phyloP scores from a whole-genome alignment of 1,284 basidiomycete genomes.

The Cystobasidium pallidum region DNA sequence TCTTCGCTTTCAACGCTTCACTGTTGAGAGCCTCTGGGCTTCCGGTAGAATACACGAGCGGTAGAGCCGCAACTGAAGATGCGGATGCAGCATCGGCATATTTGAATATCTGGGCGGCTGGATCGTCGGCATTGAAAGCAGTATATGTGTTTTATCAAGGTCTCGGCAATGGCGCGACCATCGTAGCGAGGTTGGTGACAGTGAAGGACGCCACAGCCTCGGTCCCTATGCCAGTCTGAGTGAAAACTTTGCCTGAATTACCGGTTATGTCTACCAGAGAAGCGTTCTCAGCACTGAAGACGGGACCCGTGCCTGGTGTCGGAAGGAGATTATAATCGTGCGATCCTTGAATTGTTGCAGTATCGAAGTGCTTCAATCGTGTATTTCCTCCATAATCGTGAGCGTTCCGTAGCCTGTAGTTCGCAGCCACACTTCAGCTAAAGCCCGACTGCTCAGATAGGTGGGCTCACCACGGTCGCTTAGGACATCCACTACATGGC shows the following conservation, averaged over 20 bases:
- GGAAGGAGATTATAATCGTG: too few relatives aligned
- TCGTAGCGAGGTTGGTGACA: constrained; percentile 12
- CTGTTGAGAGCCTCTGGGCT: not conserved
- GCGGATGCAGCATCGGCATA: too few relatives aligned
- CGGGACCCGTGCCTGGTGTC: not conserved
- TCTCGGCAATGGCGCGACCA: not conserved
- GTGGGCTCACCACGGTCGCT: constrained; percentile 4
- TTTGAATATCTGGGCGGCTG: too few relatives aligned
- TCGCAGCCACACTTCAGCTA: too few relatives aligned
- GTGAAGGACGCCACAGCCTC: constrained; percentile 19
- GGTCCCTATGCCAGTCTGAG: constrained; percentile 14
- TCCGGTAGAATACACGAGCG: too few relatives aligned
- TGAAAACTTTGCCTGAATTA: not conserved
- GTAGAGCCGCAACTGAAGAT: too few relatives aligned
- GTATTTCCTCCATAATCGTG: too few relatives aligned
- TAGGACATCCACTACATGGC: not conserved
- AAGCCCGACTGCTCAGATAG: too few relatives aligned
- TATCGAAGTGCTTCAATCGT: too few relatives aligned
- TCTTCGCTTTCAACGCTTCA: not conserved
- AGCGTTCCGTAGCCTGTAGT: too few relatives aligned
- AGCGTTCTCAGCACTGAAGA: not conserved
- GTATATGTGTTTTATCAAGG: too few relatives aligned
- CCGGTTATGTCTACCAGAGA: not conserved
- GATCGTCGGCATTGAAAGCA: constrained; percentile 5
- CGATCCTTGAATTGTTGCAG: too few relatives aligned